Evolutionary conservation across 2,329 filamentous ascomycete genomes (phyloP), one percentile per base, ranked within the genome.

Genomic region (Fusarium nisikadoi): DNA sequence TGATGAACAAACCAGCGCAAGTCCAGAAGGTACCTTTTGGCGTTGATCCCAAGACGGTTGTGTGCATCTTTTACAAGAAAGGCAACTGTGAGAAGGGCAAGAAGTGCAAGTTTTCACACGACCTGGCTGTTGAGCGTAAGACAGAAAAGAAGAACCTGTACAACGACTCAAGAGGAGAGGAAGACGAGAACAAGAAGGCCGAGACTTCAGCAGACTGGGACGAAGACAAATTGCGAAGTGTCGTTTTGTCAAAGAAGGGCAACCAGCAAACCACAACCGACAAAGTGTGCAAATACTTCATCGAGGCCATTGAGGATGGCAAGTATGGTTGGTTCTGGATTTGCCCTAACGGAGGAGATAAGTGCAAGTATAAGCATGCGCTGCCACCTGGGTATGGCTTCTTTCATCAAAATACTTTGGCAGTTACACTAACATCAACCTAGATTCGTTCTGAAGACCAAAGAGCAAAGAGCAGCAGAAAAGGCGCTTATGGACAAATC

Each of bases 291-390:
- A 99, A 98, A 84, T 97, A 86, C 86, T 99, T 99, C 81, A 96
- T 98, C 80, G 92, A 95, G 75, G 96, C 96, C 31, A 96, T 99
- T 71, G 96, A 99, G 84, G 96, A 99, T 80, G 93, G 94, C 78
- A 99, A 98, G 84, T 99, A 99, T 79, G 96, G 96, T 71, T 99
- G 96, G 96, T 98, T 99, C 84, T 99, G 96, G 96, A 88, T 91
- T 66, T 99, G 96, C 88, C 96, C 96, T 50, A 98, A 98, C 79
- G 95, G 94, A 73, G 95, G 93, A 72, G 93, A 99, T 80, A 94
- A 97, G 83, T 99, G 96, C 92, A 98, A 96, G 92, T 99, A 99
- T 81, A 95, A 93, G 84, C 96, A 99, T 83, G 94, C 93, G 78
- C 87, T 99, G 77, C 96, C 97, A 76, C 93, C 95, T 79, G 96